Evolutionary conservation across 768 basidiomycete genomes (phyloP), one percentile per base, ranked within the genome.

Genomic region (Lactarius vividus): DNA sequence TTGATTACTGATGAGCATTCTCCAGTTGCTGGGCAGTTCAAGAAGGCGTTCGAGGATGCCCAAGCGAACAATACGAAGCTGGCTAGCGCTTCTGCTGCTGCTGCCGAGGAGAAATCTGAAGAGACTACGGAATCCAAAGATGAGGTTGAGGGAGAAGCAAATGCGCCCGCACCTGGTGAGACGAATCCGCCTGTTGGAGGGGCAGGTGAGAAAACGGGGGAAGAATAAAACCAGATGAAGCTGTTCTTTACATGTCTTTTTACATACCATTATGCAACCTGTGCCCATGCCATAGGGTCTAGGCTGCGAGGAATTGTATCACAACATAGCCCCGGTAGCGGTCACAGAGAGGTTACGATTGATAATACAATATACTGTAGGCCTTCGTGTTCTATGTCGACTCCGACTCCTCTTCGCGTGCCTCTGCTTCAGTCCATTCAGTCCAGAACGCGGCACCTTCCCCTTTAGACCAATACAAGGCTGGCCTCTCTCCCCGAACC

Each of bases 11-110:
- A 62, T 1, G 16, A 26, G 6, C 42, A 2, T 11, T 61, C 56
- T 18, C 18, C 70, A 92, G 88, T 95, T 77, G 97, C 97, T 59
- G 84, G 76, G 69, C 82, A 89, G 64, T 99, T 98, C 83, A 97
- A 96, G 83, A 77, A 79, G 44, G 89, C 85, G 60, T 99, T 98
- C 76, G 94, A 97, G 78, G 79, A 84, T 6, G 95, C 90, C 62
- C 92, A 92, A 80, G 83, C 82, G 75, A 82, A 74, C 68, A 96
- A 95, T 72, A 78, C 59, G 72, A 74, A 63, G 65, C 73, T 57
- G 71, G 70, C 65, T 56, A 56, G 68, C 29, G 72, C 74, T 57
- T 71, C 70, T 31, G 72, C 70, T 42, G 67, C 63, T 59, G 73
- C 72, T 66, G 71, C 73, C 29, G 77, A 79, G 67, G 73, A 75